Base-by-base conservation (phyloP, 2,329 filamentous ascomycete genomes). In the Penicillium occitanis region DNA sequence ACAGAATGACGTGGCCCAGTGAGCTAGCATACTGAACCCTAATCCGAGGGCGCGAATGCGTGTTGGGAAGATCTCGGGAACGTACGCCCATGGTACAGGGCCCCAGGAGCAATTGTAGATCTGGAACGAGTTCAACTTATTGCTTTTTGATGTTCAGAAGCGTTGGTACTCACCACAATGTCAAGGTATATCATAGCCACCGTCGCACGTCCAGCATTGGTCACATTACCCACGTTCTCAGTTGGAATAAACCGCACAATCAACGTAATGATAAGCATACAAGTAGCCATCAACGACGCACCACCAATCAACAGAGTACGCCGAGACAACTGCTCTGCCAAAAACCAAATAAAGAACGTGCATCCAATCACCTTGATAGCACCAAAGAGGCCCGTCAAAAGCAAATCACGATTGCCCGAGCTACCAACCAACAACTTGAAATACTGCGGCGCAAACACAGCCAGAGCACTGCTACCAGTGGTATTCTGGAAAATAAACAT, bases 161-260 rank as follows among this genome's bases (percentile, higher is more conserved):
- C 4, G 14, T 42, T n/a, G 17, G 6, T 44, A 28, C 22, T 51
- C 13, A 28, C 48, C 69, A 86, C 80, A n/a, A 85, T 81, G 64
- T 83, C 83, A 0, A 85, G 73, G 69, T 84, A 85, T 55, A 85
- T 84, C 46, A 86, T 74, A 0, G 82, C 82, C 2, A 86, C 77
- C 0, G 81, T 85, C 3, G 81, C 83, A 28, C 83, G 82, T 1
- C 80, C 82, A 5, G 78, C 79, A 64, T 78, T 76, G 0, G 83
- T 83, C 2, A 79, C 82, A 25, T 82, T 72, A 3, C 71, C 17
- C 73, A 72, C 53, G 79, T 74, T 10, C 0, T 72, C 73, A 1
- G 77, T 73, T 1, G 78, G 78, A 25, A 75, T 74, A 1, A 71
- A 73, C 66, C 82, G 82, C 10, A 81, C 80, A 3, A 85, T 75